Percentiles rank a stretch among this genome's conserved stretches.
These are phyloP conservation scores for Allomyces arbusculus DNA, from an alignment of 192 early-diverging fungal species.

Conservation along the genomic window DNA sequence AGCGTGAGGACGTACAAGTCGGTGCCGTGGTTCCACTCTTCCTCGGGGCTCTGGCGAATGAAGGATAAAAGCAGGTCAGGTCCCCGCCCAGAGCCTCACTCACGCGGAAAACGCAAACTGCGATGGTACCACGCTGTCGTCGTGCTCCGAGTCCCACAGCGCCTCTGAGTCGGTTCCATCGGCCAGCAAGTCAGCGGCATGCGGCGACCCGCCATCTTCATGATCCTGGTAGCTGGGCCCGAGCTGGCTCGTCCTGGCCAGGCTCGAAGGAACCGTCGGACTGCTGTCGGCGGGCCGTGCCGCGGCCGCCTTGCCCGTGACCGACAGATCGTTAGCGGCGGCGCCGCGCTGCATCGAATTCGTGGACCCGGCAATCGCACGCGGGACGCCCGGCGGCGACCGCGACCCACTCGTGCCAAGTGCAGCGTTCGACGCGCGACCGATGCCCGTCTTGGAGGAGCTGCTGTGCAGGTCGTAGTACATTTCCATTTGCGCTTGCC, in stretches of 20 bases:
- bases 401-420: background rate
- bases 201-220: background rate
- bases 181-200: background rate
- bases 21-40: too few relatives aligned
- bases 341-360: background rate
- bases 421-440: background rate
- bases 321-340: background rate
- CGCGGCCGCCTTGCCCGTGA: background rate
- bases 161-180: background rate
- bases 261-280: background rate
- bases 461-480: slow-evolving; percentile 6
- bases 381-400: background rate
- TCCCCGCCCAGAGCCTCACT: background rate
- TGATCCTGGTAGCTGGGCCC: background rate
- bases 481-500: slow-evolving; percentile 8
- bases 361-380: background rate
- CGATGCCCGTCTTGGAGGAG: background rate
- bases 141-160: background rate
- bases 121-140: background rate
- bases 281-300: background rate
- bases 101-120: too few relatives aligned
- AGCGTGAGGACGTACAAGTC: background rate
- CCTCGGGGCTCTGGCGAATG: too few relatives aligned
- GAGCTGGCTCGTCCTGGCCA: background rate
- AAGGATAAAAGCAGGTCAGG: background rate